Conservation (phyloP, 2,329 filamentous ascomycete species). For the Microcera coccophila region DNA sequence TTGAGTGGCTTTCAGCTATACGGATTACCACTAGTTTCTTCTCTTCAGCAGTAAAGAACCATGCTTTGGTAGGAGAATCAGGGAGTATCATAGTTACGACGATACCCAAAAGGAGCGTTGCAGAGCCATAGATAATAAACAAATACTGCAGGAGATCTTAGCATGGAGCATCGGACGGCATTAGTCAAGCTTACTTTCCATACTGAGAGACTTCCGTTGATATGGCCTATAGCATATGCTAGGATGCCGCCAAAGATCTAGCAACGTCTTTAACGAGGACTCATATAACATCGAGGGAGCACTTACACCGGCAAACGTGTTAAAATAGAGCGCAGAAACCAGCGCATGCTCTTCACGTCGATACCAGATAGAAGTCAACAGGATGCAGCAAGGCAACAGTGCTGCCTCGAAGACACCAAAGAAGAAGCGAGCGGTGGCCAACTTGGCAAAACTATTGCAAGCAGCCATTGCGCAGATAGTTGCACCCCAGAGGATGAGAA, state of each 20-base stretch:
- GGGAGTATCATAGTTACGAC: constrained; percentile 15
- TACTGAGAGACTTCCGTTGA: constrained; percentile 21
- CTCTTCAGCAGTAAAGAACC: constrained; percentile 21
- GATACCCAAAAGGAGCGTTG: constrained; percentile 11
- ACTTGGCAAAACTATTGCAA: constrained; percentile 20
- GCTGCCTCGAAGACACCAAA: constrained; percentile 29
- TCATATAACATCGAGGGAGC: not conserved
- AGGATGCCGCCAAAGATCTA: constrained; percentile 30
- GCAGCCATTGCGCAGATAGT: constrained; percentile 23
- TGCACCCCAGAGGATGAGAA: constrained; percentile 20
- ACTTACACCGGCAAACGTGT: constrained; percentile 22
- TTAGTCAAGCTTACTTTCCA: constrained; percentile 12
- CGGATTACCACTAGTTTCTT: constrained; percentile 13
- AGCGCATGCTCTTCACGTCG: constrained; percentile 29
- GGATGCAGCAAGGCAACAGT: constrained; percentile 25
- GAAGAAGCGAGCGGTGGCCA: constrained; percentile 28
- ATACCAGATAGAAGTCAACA: constrained; percentile 34
- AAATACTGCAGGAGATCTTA: too few relatives aligned
- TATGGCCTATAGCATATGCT: constrained; percentile 28
- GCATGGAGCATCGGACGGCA: too few relatives aligned
- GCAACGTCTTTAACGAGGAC: not conserved
- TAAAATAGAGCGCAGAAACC: constrained; percentile 31
- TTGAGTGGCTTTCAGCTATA: constrained; percentile 12
- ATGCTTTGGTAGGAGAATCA: constrained; percentile 18
- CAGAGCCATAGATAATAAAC: constrained; percentile 24